These are phyloP conservation scores for Thielaviopsis punctulata DNA, from an alignment of 2,329 filamentous ascomycete genomes.

Conservation along the genomic window DNA sequence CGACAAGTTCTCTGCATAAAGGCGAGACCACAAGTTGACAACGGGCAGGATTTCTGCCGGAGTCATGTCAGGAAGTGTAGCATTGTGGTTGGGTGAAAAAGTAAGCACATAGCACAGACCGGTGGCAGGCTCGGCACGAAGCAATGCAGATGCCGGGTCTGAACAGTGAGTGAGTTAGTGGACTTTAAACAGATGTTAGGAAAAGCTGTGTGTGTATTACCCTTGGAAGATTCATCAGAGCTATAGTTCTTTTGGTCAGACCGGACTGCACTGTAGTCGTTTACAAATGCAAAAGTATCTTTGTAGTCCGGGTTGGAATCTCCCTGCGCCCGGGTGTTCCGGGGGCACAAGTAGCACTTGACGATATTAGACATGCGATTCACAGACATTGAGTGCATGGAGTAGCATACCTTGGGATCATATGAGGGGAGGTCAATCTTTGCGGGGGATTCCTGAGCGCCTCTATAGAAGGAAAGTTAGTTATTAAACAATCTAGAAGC, in stretches of 20 bases:
- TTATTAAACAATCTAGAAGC: background rate
- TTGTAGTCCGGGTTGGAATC: conserved; percentile 75
- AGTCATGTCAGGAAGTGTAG: conserved; percentile 81
- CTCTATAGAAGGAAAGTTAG: conserved; percentile 32
- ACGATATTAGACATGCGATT: conserved; percentile 10
- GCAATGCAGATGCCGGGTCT: conserved; percentile 59
- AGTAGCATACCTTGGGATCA: conserved; percentile 44
- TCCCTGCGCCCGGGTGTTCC: conserved; percentile 76
- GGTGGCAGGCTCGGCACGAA: conserved; percentile 71
- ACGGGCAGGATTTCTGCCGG: conserved; percentile 62
- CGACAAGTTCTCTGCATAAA: conserved; percentile 70
- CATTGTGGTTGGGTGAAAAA: conserved; percentile 77
- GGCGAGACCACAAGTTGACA: conserved; percentile 76
- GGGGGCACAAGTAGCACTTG: conserved; percentile 85
- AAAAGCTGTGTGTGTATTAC: conserved; percentile 15
- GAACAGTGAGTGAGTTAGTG: background rate
- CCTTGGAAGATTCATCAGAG: conserved; percentile 23
- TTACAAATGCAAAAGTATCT: conserved; percentile 83
- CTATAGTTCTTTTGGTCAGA: conserved; percentile 73
- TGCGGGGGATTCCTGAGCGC: conserved; percentile 58
- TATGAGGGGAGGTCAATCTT: conserved; percentile 58
- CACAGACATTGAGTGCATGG: background rate
- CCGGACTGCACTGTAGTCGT: conserved; percentile 94
- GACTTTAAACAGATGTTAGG: background rate
- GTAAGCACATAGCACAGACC: conserved; percentile 96